Percentiles rank a stretch among this genome's conserved stretches.
phyloP scores from a whole-genome alignment of 805 yeast species.

The Cyberlindnera xylosilytica region DNA sequence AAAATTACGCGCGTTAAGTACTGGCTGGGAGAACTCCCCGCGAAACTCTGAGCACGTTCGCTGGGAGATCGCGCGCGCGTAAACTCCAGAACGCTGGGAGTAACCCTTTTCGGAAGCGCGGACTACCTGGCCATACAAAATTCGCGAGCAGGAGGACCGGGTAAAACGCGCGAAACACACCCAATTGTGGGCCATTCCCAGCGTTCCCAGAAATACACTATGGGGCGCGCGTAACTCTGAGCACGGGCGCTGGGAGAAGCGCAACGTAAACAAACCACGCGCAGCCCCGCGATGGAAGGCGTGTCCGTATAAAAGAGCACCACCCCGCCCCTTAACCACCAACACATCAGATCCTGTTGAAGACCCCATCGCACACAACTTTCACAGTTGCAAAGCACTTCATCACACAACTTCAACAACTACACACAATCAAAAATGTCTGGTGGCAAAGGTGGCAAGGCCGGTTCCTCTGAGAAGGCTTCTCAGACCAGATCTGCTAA shows the following conservation, averaged over 20 bases:
- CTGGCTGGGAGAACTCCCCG: background rate
- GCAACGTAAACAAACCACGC: slow-evolving; percentile 62
- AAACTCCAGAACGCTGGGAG: slow-evolving; percentile 10
- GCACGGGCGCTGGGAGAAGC: slow-evolving; percentile 84
- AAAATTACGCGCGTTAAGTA: slow-evolving; percentile 3
- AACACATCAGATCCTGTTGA: slow-evolving; percentile 85
- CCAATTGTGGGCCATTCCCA: slow-evolving; percentile 2
- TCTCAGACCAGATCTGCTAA: slow-evolving; percentile 97
- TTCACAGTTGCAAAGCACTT: slow-evolving; percentile 2
- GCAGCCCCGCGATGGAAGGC: background rate
- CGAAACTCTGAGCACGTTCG: slow-evolving; percentile 1
- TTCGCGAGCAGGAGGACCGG: background rate
- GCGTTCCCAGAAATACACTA: slow-evolving; percentile 9
- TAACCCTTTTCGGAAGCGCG: background rate
- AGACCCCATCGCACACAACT: slow-evolving; percentile 40
- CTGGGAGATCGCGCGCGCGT: slow-evolving; percentile 5
- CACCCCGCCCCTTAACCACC: slow-evolving; percentile 95
- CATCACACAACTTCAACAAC: slow-evolving; percentile 6
- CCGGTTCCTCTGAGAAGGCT: slow-evolving; percentile 91
- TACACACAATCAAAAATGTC: slow-evolving; percentile 48
- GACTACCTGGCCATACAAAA: background rate
- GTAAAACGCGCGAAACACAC: background rate
- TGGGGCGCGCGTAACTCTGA: slow-evolving; percentile 7
- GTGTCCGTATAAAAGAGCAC: no score
- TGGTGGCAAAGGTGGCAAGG: slow-evolving; percentile 78